Evolutionary conservation across 495 filamentous ascomycete species (phyloP).

Genomic region (Hyphodiscus hymeniophilus): DNA sequence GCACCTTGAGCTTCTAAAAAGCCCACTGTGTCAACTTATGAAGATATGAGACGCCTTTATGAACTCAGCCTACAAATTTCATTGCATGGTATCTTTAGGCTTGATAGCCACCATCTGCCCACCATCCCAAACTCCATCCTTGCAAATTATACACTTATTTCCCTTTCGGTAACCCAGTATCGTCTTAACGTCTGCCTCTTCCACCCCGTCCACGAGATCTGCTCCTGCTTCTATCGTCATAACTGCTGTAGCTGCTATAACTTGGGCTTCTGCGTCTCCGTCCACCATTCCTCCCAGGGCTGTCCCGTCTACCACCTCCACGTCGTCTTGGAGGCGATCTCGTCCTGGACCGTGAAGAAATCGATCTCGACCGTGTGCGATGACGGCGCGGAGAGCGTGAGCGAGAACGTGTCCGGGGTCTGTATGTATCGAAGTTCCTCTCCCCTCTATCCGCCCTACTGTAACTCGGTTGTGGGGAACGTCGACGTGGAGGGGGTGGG

Average conservation of each 20-base stretch:
- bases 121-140: slow-evolving; percentile 17
- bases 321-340: slow-evolving; percentile 42
- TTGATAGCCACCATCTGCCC: neutral
- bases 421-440: slow-evolving; percentile 43
- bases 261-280: slow-evolving; percentile 42
- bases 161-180: neutral
- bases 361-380: slow-evolving; percentile 34
- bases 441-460: slow-evolving; percentile 26
- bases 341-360: slow-evolving; percentile 45
- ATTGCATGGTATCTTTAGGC: neutral
- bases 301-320: slow-evolving; percentile 28
- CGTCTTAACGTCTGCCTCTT: slow-evolving; percentile 20
- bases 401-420: slow-evolving; percentile 39
- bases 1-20: too few relatives aligned
- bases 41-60: too few relatives aligned
- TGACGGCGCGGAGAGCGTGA: slow-evolving; percentile 37
- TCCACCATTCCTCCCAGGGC: slow-evolving; percentile 30
- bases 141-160: neutral
- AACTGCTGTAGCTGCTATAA: slow-evolving; percentile 53
- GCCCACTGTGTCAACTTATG: too few relatives aligned
- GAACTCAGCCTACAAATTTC: too few relatives aligned
- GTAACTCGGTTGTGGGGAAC: slow-evolving; percentile 30
- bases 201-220: slow-evolving; percentile 30
- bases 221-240: slow-evolving; percentile 33
- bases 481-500: slow-evolving; percentile 31